Evolutionary conservation across 352 stramenopile genomes (phyloP).

Genomic region (Phytophthora fragariae): DNA sequence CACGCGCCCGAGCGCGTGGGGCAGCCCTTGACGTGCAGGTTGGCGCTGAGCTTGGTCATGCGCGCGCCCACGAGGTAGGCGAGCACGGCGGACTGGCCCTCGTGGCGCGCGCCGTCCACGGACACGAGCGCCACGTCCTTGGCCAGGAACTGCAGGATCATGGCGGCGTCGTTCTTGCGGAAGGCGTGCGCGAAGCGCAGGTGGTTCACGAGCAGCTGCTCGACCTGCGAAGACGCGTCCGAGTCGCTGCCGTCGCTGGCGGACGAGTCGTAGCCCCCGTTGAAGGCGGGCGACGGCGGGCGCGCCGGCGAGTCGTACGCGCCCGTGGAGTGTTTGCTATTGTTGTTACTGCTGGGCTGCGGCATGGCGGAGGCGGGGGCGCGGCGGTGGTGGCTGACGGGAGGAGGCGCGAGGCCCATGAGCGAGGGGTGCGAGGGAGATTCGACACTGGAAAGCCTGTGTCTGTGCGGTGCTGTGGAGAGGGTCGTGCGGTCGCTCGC

Average conservation of each 20-base stretch:
- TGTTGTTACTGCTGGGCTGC: slow-evolving; percentile 12
- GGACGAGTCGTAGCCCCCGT: slow-evolving; percentile 15
- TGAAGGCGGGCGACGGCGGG: slow-evolving; percentile 25
- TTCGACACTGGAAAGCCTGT: slow-evolving; percentile 15
- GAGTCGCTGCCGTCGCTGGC: slow-evolving; percentile 19
- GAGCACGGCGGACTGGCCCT: slow-evolving; percentile 72
- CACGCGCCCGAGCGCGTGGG: slow-evolving; percentile 52
- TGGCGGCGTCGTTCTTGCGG: slow-evolving; percentile 77
- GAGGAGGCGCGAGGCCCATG: slow-evolving; percentile 34
- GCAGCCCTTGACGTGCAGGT: slow-evolving; percentile 70
- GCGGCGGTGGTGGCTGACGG: background rate
- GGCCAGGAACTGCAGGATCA: slow-evolving; percentile 71
- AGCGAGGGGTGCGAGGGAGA: slow-evolving; percentile 2
- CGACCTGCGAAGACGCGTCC: slow-evolving; percentile 34
- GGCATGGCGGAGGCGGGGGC: slow-evolving; percentile 16
- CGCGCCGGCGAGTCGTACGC: slow-evolving; percentile 23
- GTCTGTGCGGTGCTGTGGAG: background rate
- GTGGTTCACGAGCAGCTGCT: slow-evolving; percentile 67
- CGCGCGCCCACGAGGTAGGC: slow-evolving; percentile 70
- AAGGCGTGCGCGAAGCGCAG: slow-evolving; percentile 70
- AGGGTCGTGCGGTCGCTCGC: slow-evolving; percentile 10
- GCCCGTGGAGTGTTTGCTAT: slow-evolving; percentile 7
- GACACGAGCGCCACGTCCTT: slow-evolving; percentile 65
- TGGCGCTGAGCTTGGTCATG: slow-evolving; percentile 76
- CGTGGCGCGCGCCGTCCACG: slow-evolving; percentile 49